A percentile compares a stretch with the other conserved stretches of the same genome.
Evolutionary conservation across 1,284 basidiomycete species (phyloP).

Genomic region (Inonotus hispidus): DNA sequence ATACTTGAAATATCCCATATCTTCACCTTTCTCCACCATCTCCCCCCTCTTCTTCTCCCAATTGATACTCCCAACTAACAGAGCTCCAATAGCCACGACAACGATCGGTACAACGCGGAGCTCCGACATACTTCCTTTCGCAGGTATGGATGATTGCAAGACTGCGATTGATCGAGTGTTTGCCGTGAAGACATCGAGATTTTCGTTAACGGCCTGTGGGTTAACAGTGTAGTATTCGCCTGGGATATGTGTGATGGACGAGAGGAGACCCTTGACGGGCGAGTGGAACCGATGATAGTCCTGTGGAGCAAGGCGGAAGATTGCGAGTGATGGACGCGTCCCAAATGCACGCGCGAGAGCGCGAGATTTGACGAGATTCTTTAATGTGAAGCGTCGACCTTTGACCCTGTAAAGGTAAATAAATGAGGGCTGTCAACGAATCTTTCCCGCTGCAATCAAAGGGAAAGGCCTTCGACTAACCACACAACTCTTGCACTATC

Average conservation of each 20-base stretch:
- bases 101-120: constrained; percentile 21
- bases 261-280: constrained; percentile 38
- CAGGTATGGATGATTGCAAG: not conserved
- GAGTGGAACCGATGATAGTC: constrained; percentile 55
- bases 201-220: constrained; percentile 47
- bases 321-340: constrained; percentile 30
- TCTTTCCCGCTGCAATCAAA: too few species aligned
- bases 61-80: constrained; percentile 26
- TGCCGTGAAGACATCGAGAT: constrained; percentile 38
- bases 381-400: constrained; percentile 43
- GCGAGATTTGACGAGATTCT: constrained; percentile 36
- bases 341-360: constrained; percentile 23
- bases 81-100: constrained; percentile 26
- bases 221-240: constrained; percentile 36
- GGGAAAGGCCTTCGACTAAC: constrained; percentile 22
- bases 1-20: constrained; percentile 26
- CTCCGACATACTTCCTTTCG: not conserved
- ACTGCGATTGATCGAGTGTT: constrained; percentile 31
- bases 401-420: constrained; percentile 37
- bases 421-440: not conserved
- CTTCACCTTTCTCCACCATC: constrained; percentile 18
- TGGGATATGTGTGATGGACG: constrained; percentile 25
- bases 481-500: constrained; percentile 41
- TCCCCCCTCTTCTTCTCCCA: constrained; percentile 25
- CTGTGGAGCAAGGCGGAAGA: constrained; percentile 46